Percentiles rank a stretch among this genome's conserved stretches.
Conservation (phyloP, 192 early-diverging fungal genomes). For the Funneliformis geosporum region DNA sequence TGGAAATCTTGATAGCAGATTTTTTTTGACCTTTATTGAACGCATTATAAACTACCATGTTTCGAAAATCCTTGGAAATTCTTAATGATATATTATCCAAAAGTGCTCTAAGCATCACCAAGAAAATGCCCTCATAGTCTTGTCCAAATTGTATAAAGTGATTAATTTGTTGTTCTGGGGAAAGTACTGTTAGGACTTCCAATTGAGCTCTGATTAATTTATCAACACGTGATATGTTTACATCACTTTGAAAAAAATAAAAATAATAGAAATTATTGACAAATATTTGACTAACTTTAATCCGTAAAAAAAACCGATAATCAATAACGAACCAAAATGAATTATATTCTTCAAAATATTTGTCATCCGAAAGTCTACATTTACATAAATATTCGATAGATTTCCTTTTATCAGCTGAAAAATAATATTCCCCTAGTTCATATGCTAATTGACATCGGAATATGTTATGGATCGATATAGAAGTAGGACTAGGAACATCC, state of each 20-base stretch:
- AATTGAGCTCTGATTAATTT: background rate
- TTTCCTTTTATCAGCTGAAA: background rate
- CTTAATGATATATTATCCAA: background rate
- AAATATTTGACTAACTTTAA: background rate
- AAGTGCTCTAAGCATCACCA: background rate
- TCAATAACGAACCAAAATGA: background rate
- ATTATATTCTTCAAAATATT: background rate
- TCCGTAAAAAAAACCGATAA: background rate
- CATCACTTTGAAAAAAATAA: background rate
- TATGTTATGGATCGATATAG: background rate
- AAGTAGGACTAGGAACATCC: background rate
- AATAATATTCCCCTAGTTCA: slow-evolving; percentile 25
- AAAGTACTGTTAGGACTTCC: background rate
- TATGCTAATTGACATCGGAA: slow-evolving; percentile 4
- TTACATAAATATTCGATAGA: slow-evolving; percentile 15
- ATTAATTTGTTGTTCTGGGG: background rate
- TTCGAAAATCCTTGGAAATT: background rate
- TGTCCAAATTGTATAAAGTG: background rate
- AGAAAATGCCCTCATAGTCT: slow-evolving; percentile 6
- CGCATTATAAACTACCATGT: background rate
- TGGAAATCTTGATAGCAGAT: slow-evolving; percentile 4
- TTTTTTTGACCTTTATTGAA: background rate
- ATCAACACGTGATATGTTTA: background rate
- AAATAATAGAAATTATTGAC: background rate
- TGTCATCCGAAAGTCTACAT: slow-evolving; percentile 6